phyloP scores from a whole-genome alignment of 129 eudicot genomes.

The Rutidosis leptorrhynchoides region DNA sequence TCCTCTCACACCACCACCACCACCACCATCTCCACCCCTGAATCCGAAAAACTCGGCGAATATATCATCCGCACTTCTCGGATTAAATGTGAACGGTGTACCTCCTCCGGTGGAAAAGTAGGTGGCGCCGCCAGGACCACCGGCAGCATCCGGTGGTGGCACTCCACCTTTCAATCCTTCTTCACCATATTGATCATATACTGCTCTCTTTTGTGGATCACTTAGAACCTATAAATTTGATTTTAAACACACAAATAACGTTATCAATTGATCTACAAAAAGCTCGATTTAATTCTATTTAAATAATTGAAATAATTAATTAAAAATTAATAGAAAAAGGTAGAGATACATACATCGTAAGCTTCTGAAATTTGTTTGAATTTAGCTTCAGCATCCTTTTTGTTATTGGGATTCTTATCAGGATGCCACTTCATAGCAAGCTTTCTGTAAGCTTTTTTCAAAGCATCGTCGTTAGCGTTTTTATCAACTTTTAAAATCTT shows the following conservation, averaged over 20 bases:
- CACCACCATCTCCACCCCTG: constrained; percentile 28
- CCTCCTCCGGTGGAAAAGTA: constrained; percentile 50
- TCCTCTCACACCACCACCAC: constrained; percentile 43
- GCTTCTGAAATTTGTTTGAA: constrained; percentile 67
- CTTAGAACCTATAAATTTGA: constrained; percentile 51
- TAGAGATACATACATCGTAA: constrained; percentile 43
- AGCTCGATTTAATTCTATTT: background rate
- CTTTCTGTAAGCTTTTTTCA: constrained; percentile 67
- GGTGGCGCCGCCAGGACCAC: constrained; percentile 52
- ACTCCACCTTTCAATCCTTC: constrained; percentile 60
- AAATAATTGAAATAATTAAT: background rate
- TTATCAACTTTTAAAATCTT: constrained; percentile 49
- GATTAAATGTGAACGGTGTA: constrained; percentile 37
- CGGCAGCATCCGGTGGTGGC: constrained; percentile 71
- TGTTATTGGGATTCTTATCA: constrained; percentile 58
- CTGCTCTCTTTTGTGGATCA: constrained; percentile 63
- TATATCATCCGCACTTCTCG: constrained; percentile 55
- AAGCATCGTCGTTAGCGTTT: constrained; percentile 53
- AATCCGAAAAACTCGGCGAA: constrained; percentile 55
- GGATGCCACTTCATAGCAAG: constrained; percentile 83
- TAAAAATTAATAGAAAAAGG: background rate
- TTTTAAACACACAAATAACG: background rate
- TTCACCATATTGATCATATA: constrained; percentile 71
- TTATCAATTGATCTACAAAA: background rate
- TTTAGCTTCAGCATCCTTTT: constrained; percentile 60